A percentile compares a stretch with the other conserved stretches of the same genome.
These are phyloP conservation scores for Euclidium syriacum DNA, from an alignment of 345 rosid species.

Conservation along the genomic window DNA sequence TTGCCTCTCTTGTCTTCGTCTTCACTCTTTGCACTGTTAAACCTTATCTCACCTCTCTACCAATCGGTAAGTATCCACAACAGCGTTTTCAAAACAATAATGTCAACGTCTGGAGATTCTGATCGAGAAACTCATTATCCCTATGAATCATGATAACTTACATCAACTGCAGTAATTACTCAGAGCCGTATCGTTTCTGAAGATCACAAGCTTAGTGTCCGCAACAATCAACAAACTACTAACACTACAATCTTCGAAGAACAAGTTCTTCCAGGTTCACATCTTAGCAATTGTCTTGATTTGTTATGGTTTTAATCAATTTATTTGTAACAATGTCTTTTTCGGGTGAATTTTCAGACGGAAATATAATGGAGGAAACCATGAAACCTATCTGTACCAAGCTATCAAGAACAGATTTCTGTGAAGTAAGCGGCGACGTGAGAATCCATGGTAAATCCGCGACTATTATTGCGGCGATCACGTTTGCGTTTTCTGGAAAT, in stretches of 20 bases:
- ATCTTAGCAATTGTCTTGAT: neutral
- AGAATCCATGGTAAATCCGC: conserved; percentile 52
- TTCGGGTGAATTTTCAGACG: conserved; percentile 11
- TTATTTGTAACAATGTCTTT: neutral
- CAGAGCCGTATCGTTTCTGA: conserved; percentile 11
- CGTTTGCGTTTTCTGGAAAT: conserved; percentile 24
- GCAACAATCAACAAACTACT: conserved; percentile 17
- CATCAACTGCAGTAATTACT: conserved; percentile 5
- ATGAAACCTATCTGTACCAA: conserved; percentile 38
- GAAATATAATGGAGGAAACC: conserved; percentile 5
- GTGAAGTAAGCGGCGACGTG: conserved; percentile 50
- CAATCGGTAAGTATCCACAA: conserved; percentile 35
- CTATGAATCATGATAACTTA: conserved; percentile 6
- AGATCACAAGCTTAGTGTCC: neutral
- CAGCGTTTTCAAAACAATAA: neutral
- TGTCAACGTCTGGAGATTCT: neutral
- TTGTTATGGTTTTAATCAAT: neutral
- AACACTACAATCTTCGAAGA: neutral
- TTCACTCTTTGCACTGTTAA: conserved; percentile 50
- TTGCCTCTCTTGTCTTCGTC: conserved; percentile 42
- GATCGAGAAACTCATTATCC: neutral
- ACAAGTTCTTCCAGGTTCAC: conserved; percentile 12
- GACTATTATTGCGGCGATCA: conserved; percentile 28
- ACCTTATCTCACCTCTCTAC: conserved; percentile 42
- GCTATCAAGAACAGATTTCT: conserved; percentile 53